Percentiles rank a stretch among this genome's conserved stretches.
phyloP scores from a whole-genome alignment of 164 flowering plant genomes.

The Houttuynia cordata region DNA sequence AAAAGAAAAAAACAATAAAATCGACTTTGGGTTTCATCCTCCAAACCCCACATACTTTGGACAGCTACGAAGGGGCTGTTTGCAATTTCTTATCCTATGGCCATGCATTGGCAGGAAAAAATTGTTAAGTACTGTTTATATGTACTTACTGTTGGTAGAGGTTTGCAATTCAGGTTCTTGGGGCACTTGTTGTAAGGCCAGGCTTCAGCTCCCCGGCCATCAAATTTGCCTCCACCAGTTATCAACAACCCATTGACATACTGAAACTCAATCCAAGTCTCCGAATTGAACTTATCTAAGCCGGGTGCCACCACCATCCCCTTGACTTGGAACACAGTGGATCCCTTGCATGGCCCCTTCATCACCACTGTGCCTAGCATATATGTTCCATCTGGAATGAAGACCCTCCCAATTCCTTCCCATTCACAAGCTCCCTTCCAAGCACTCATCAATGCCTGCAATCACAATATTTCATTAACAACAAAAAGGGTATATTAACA shows the following conservation, averaged over 20 bases:
- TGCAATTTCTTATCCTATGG: no score
- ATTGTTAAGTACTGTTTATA: not conserved
- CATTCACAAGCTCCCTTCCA: slow-evolving; percentile 38
- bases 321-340: slow-evolving; percentile 8
- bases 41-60: no score
- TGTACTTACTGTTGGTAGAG: slow-evolving; percentile 40
- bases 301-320: slow-evolving; percentile 21
- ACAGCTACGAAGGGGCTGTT: no score
- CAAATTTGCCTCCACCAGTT: slow-evolving; percentile 35
- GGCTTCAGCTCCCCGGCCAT: slow-evolving; percentile 38
- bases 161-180: slow-evolving; percentile 1
- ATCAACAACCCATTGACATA: slow-evolving; percentile 19
- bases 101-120: not conserved
- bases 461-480: not conserved
- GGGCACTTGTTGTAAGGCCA: slow-evolving; percentile 20
- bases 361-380: slow-evolving; percentile 13
- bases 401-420: slow-evolving; percentile 10
- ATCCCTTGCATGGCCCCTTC: slow-evolving; percentile 27
- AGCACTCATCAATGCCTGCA: slow-evolving; percentile 27
- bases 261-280: slow-evolving; percentile 28
- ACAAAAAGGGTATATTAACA: not conserved
- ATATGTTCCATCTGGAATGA: slow-evolving; percentile 26
- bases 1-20: no score
- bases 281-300: not conserved
- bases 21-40: no score